Conservation (phyloP, 1,284 basidiomycete species). For the Prillingera fragicola region DNA sequence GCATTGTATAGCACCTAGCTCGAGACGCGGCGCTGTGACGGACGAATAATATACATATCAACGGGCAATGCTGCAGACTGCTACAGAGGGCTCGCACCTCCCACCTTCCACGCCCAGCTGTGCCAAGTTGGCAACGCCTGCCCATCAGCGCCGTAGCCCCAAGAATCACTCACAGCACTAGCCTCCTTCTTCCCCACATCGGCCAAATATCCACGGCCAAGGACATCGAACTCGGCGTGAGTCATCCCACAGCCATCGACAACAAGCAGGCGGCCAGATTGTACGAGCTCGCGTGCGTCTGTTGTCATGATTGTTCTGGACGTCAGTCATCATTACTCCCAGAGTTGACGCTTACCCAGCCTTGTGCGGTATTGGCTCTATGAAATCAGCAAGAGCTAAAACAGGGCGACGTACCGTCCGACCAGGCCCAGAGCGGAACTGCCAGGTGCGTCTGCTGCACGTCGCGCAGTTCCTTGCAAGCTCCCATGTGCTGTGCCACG, state of each 20-base stretch:
- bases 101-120: conserved; percentile 3
- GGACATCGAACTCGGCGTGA: background rate
- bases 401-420: background rate
- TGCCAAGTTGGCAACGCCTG: conserved; percentile 4
- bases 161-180: background rate
- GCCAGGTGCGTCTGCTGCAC: background rate
- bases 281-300: background rate
- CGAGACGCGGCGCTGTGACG: too few species aligned
- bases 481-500: background rate
- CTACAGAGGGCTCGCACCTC: background rate
- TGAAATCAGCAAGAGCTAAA: background rate
- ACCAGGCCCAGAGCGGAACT: conserved; percentile 7
- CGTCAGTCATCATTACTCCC: background rate
- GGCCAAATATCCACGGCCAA: background rate
- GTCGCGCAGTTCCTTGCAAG: background rate
- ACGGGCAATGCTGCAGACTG: too few species aligned
- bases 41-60: too few species aligned
- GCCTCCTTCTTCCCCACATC: background rate
- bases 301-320: conserved; percentile 3
- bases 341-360: conserved; percentile 1
- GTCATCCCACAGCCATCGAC: conserved; percentile 2
- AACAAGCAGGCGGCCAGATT: conserved; percentile 1
- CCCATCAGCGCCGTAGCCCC: background rate
- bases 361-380: conserved; percentile 4
- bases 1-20: too few species aligned